These are phyloP conservation scores for Cordyceps javanica DNA, from an alignment of 2,329 filamentous ascomycete species.

Conservation along the genomic window DNA sequence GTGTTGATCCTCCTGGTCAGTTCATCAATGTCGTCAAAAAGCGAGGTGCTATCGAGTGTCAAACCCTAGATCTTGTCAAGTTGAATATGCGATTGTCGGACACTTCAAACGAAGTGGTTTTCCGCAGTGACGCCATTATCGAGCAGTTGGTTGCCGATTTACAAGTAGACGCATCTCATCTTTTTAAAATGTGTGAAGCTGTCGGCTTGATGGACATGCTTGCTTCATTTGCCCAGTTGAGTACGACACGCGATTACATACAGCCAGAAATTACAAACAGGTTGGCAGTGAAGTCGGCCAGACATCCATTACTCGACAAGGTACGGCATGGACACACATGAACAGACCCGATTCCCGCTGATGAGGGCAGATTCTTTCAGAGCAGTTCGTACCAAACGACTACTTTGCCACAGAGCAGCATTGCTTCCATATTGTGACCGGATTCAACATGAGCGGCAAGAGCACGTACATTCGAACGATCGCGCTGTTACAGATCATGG, in stretches of 20 bases:
- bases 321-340: slow-evolving; percentile 23
- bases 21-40: slow-evolving; percentile 74
- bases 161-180: slow-evolving; percentile 59
- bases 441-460: slow-evolving; percentile 98
- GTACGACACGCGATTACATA: slow-evolving; percentile 53
- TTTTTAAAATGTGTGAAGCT: slow-evolving; percentile 83
- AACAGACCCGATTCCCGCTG: neutral
- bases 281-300: slow-evolving; percentile 65
- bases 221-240: slow-evolving; percentile 66
- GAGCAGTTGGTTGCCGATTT: slow-evolving; percentile 66
- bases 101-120: slow-evolving; percentile 75
- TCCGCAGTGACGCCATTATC: slow-evolving; percentile 73
- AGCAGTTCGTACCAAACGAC: slow-evolving; percentile 79
- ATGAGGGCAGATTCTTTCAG: slow-evolving; percentile 46
- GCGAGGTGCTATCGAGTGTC: slow-evolving; percentile 76
- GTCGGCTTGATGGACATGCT: slow-evolving; percentile 86
- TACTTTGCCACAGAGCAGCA: slow-evolving; percentile 75
- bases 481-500: slow-evolving; percentile 84
- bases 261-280: slow-evolving; percentile 63
- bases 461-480: slow-evolving; percentile 88
- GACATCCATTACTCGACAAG: slow-evolving; percentile 75
- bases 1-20: slow-evolving; percentile 52
- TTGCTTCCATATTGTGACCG: slow-evolving; percentile 88
- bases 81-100: slow-evolving; percentile 71
- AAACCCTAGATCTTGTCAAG: slow-evolving; percentile 79